phyloP scores from a whole-genome alignment of 768 basidiomycete species.

The Boletus rufocinnamomeus region DNA sequence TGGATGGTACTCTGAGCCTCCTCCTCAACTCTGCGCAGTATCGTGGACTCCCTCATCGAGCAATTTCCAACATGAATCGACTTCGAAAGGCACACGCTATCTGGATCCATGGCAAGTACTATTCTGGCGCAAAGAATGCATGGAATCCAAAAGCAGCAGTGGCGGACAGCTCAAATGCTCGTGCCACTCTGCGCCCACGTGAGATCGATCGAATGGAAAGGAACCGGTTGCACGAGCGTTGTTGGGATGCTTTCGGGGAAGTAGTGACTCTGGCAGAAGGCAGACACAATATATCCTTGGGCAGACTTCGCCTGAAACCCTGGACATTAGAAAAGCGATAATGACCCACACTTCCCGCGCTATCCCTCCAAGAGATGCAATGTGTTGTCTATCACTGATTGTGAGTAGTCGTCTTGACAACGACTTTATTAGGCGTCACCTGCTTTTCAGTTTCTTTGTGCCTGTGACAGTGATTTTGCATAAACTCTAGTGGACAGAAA shows the following conservation, averaged over 20 bases:
- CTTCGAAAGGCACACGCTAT: constrained; percentile 31
- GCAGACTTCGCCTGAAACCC: constrained; percentile 40
- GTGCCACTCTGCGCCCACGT: constrained; percentile 12
- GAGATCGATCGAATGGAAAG: constrained; percentile 24
- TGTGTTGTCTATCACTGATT: background rate
- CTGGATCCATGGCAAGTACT: constrained; percentile 28
- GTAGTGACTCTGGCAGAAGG: constrained; percentile 62
- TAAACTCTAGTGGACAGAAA: background rate
- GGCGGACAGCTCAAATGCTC: constrained; percentile 24
- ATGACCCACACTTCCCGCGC: background rate
- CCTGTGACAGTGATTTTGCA: background rate
- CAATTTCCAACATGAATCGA: constrained; percentile 54
- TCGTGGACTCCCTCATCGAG: constrained; percentile 60
- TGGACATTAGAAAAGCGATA: constrained; percentile 24
- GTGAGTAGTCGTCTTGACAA: constrained; percentile 13
- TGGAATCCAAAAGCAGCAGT: constrained; percentile 45
- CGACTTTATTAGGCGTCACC: background rate
- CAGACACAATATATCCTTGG: constrained; percentile 49
- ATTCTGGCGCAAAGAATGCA: constrained; percentile 19
- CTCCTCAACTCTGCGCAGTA: constrained; percentile 62
- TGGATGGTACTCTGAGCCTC: constrained; percentile 66
- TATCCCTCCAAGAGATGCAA: background rate
- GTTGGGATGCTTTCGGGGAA: constrained; percentile 52
- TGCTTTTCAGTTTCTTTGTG: constrained; percentile 4
- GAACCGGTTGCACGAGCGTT: constrained; percentile 37